Evolutionary conservation across 2,329 filamentous ascomycete species (phyloP), one percentile per base, ranked within the genome.

Genomic region (Ilyonectria sp.): DNA sequence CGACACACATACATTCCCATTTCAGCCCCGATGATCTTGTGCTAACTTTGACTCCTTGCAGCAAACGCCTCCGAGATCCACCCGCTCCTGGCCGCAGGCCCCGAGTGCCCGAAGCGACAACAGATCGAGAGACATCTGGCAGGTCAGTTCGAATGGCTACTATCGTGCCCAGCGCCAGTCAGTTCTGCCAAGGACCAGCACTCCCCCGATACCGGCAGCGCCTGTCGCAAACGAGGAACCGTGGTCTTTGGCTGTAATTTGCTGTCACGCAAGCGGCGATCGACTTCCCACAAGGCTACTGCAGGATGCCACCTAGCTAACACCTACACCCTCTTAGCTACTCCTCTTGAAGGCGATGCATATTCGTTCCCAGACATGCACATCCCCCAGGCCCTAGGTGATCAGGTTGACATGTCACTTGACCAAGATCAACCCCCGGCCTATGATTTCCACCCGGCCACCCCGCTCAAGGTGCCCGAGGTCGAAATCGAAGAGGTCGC

Each of bases 181-280:
- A 70, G 68, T 71, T 74, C 71, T 55, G 68, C 67, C 67, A 72
- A 69, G 47, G 60, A 69, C 59, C 65, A 69, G 55, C 63, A 53
- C 49, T 66, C 60, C 59, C 54, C 60, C 31, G 56, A 62, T 40
- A 47, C 73, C 55, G 65, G 66, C 57, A 59, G 61, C 44, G 53
- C 53, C 55, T 49, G 53, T 68, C 60, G 52, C 35, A 21, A 62
- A n/a, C 54, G 67, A 65, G 66, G 74, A 68, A 77, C 72, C 59
- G 80, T 79, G 70, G 75, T 84, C 19, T 84, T 86, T 70, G 87
- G 86, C 63, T 89, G 87, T 79, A 89, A 87, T 72, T 77, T 89
- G 62, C 73, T 89, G 66, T 80, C 80, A 53, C 80, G 81, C 67
- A 75, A 76, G 58, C 72, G 78, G 55, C 70, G 35, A 68, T 50